Base-by-base conservation (phyloP, 495 filamentous ascomycete genomes). In the Niebla homalea region DNA sequence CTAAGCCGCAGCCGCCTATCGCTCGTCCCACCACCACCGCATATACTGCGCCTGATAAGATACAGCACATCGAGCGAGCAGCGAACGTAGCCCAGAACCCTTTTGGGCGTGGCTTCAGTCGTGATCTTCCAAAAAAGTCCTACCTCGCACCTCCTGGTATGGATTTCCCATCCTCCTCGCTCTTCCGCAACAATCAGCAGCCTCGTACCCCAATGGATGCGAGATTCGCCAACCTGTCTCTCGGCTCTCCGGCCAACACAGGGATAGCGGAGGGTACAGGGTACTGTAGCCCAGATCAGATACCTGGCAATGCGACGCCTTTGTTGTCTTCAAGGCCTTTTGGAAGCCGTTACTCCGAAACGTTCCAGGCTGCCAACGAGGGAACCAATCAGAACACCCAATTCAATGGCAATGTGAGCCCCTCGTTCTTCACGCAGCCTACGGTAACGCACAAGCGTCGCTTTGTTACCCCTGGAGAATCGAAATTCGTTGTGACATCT, bases 1-100 rank as follows among this genome's bases (percentile, higher is more conserved):
- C 48, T 16, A 16, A 42, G 23, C 36, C 20, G 23, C 53, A 55
- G 16, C 48, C 53, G n/a, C 53, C 53, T 19, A 55, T 55, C 25
- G 51, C 43, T 39, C 53, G 49, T 37, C 49, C 53, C 11, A 40
- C 6, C 22, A 29, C 15, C 19, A 25, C 21, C 15, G 20, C 32
- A 5, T 16, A 22, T 48, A 35, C 3, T 8, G 32, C 11, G 1
- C 37, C 35, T 36, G 38, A 23, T 16, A 37, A 37, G 11, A 10
- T 37, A n/a, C 46, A n/a, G 15, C 14, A 15, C 18, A 35, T 37
- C 18, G 36, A 29, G 26, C 36, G 38, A 19, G 32, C 46, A 6
- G 32, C 36, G 19, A 48, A 35, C 18, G 38, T 36, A 20, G 46
- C 45, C 23, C 23, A 20, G n/a, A 38, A 35, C 2, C 38, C 46